Evolutionary conservation across 768 basidiomycete genomes (phyloP).

Genomic region (Boletus reticulatus): DNA sequence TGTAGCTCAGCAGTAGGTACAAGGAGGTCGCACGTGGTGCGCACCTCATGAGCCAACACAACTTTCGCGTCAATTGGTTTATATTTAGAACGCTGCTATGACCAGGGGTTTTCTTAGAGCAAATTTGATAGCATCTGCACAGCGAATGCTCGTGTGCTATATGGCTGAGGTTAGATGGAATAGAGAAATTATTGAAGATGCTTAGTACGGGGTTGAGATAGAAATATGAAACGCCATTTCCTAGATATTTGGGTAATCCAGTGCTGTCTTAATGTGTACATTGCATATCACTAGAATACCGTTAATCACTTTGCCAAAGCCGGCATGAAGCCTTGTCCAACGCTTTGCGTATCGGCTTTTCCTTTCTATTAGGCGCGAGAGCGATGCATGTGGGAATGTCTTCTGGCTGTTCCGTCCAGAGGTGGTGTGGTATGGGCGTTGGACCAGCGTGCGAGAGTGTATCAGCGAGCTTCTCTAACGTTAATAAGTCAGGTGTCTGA

Average conservation of each 20-base stretch:
- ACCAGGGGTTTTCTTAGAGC: slow-evolving; percentile 24
- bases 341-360: slow-evolving; percentile 38
- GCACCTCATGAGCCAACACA: slow-evolving; percentile 33
- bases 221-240: background rate
- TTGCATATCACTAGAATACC: background rate
- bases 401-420: slow-evolving; percentile 47
- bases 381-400: slow-evolving; percentile 42
- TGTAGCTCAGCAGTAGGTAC: too few species aligned
- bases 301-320: slow-evolving; percentile 32
- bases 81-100: background rate
- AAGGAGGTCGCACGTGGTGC: too few species aligned
- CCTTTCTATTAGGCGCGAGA: slow-evolving; percentile 40
- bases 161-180: slow-evolving; percentile 47
- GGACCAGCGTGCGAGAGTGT: slow-evolving; percentile 22
- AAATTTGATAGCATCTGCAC: slow-evolving; percentile 44
- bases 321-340: slow-evolving; percentile 40
- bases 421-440: slow-evolving; percentile 35
- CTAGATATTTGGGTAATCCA: background rate
- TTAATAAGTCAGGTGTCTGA: slow-evolving; percentile 34
- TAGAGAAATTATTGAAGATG: slow-evolving; percentile 41
- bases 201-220: slow-evolving; percentile 20
- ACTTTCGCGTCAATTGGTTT: slow-evolving; percentile 41
- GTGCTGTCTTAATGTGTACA: background rate
- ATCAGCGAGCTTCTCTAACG: slow-evolving; percentile 32
- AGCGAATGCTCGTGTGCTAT: slow-evolving; percentile 51